These are phyloP conservation scores for Cladosporium sp. DNA, from an alignment of 2,329 filamentous ascomycete genomes.

Conservation along the genomic window DNA sequence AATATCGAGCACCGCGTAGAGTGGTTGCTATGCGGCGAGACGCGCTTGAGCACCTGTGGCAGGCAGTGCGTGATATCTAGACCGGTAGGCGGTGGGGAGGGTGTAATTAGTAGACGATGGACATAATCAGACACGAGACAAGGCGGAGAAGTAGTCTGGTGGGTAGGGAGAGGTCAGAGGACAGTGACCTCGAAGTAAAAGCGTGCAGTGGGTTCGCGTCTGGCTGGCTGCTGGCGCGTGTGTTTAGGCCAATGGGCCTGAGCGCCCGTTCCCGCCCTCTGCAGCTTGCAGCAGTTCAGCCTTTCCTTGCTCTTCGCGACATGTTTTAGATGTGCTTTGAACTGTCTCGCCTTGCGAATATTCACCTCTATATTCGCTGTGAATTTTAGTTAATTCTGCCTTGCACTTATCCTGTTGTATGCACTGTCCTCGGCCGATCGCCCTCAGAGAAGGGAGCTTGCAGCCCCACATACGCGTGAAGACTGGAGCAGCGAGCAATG, in stretches of 20 bases:
- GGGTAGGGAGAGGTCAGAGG: conserved; percentile 7
- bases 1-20: conserved; percentile 18
- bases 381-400: neutral
- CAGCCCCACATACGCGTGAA: conserved; percentile 4
- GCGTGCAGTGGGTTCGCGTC: conserved; percentile 15
- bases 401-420: neutral
- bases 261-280: neutral
- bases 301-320: conserved; percentile 1
- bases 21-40: conserved; percentile 17
- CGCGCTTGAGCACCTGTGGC: conserved; percentile 11
- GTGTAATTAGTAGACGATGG: conserved; percentile 4
- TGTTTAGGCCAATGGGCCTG: conserved; percentile 2
- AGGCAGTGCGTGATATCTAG: neutral
- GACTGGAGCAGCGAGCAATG: neutral
- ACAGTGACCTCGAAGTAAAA: conserved; percentile 12
- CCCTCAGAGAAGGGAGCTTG: neutral
- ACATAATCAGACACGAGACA: conserved; percentile 8
- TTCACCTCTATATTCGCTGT: neutral
- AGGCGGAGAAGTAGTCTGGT: neutral
- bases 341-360: neutral
- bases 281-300: neutral
- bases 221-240: neutral
- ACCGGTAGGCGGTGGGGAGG: neutral
- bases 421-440: neutral
- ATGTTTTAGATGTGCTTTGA: neutral